These are phyloP conservation scores for Colletotrichum truncatum DNA, from an alignment of 2,329 filamentous ascomycete genomes.

Conservation along the genomic window DNA sequence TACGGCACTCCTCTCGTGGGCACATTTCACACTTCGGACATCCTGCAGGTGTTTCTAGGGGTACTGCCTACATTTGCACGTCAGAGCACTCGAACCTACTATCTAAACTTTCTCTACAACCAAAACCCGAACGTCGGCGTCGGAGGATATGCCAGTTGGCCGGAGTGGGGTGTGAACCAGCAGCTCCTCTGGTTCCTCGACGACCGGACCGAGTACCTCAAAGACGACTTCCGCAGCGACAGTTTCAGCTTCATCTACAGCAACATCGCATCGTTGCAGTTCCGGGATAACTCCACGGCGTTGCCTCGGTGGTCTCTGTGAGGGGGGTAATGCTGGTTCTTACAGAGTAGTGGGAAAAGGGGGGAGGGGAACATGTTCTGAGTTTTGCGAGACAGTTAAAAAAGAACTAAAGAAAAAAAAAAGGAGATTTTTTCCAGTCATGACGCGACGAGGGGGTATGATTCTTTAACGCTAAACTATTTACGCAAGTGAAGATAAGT, in stretches of 20 bases:
- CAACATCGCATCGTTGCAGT: constrained; percentile 30
- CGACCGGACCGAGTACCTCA: constrained; percentile 39
- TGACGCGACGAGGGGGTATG: constrained; percentile 11
- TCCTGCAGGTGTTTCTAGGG: constrained; percentile 76
- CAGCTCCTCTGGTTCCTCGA: constrained; percentile 60
- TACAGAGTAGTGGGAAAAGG: too few relatives aligned
- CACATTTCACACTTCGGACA: constrained; percentile 78
- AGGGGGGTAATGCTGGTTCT: too few relatives aligned
- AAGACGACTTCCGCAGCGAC: constrained; percentile 48
- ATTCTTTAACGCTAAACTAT: constrained; percentile 18
- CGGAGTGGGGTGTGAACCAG: constrained; percentile 51
- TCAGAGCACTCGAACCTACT: constrained; percentile 71
- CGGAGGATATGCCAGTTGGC: constrained; percentile 49
- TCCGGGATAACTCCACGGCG: neutral
- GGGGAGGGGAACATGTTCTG: too few relatives aligned
- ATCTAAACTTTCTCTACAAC: constrained; percentile 76
- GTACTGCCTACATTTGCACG: constrained; percentile 70
- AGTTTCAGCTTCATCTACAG: constrained; percentile 33
- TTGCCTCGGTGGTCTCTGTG: neutral
- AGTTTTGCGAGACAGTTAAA: too few relatives aligned
- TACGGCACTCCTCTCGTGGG: constrained; percentile 77
- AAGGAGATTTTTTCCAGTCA: too few relatives aligned
- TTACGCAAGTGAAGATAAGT: constrained; percentile 20
- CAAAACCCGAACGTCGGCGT: constrained; percentile 72
- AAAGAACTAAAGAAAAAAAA: neutral